These are phyloP conservation scores for Russula sp. DNA, from an alignment of 768 basidiomycete genomes.

Conservation along the genomic window DNA sequence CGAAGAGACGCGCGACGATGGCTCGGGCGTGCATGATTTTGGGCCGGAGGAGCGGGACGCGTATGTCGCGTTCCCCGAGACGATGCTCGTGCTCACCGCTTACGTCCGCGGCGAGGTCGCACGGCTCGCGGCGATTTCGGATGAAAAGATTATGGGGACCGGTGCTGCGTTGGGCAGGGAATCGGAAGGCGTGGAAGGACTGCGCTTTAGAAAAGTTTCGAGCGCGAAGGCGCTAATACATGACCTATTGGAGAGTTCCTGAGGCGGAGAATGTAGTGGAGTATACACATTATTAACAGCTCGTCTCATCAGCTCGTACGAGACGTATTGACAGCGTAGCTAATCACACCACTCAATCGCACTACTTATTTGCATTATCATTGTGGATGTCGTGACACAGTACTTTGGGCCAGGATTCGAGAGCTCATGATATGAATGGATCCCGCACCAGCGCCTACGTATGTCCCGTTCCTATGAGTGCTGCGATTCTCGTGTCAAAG, in stretches of 20 bases:
- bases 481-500: constrained; percentile 69
- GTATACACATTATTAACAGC: background rate
- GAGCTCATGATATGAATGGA: background rate
- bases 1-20: constrained; percentile 59
- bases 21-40: constrained; percentile 70
- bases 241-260: constrained; percentile 1
- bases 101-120: constrained; percentile 20
- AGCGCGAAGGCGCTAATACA: constrained; percentile 2
- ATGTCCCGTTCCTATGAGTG: constrained; percentile 39
- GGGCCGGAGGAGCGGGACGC: constrained; percentile 50
- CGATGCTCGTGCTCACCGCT: constrained; percentile 61
- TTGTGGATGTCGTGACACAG: background rate
- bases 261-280: background rate
- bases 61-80: constrained; percentile 68
- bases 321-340: background rate
- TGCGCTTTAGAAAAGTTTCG: constrained; percentile 16
- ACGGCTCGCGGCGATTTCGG: constrained; percentile 16
- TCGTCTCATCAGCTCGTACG: background rate
- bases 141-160: constrained; percentile 14
- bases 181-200: constrained; percentile 11
- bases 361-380: background rate
- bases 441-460: background rate
- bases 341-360: constrained; percentile 15
- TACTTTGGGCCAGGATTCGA: background rate
- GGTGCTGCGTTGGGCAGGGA: constrained; percentile 16